Conservation (phyloP, 75 land plant genomes). For the Pinus albicaulis region DNA sequence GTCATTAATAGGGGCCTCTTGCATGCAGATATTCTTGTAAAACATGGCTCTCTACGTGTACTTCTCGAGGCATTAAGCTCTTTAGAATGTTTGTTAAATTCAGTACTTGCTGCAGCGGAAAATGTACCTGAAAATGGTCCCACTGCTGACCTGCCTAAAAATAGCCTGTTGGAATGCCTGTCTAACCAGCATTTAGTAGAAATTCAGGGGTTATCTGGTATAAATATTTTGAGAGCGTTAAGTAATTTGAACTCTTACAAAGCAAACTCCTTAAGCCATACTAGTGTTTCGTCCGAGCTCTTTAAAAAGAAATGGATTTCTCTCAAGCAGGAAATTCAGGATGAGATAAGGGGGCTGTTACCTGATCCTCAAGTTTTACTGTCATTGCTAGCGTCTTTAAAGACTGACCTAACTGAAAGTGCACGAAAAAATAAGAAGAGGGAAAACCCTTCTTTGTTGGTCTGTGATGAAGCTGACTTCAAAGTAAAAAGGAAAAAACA, state of each 20-base stretch:
- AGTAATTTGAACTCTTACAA: neutral
- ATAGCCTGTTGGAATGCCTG: neutral
- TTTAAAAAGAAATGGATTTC: slow-evolving; percentile 30
- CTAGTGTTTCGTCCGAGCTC: neutral
- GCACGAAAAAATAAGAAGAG: slow-evolving; percentile 25
- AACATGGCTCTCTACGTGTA: slow-evolving; percentile 76
- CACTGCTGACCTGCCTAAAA: neutral
- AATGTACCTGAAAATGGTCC: neutral
- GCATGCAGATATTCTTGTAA: slow-evolving; percentile 65
- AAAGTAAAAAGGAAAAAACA: slow-evolving; percentile 26
- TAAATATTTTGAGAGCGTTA: neutral
- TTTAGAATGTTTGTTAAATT: slow-evolving; percentile 42
- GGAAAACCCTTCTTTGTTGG: neutral
- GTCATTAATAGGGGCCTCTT: slow-evolving; percentile 77
- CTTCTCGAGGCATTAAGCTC: slow-evolving; percentile 58
- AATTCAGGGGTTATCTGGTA: neutral
- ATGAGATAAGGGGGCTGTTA: slow-evolving; percentile 51
- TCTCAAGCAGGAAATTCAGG: slow-evolving; percentile 55
- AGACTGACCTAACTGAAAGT: slow-evolving; percentile 13
- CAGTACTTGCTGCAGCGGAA: slow-evolving; percentile 3
- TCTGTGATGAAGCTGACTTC: neutral
- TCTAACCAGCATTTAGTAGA: neutral
- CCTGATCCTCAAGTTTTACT: slow-evolving; percentile 84
- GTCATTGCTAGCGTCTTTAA: slow-evolving; percentile 20
- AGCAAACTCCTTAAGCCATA: neutral